Evolutionary conservation across 1,284 basidiomycete genomes (phyloP).

Genomic region (Mycena sp.): DNA sequence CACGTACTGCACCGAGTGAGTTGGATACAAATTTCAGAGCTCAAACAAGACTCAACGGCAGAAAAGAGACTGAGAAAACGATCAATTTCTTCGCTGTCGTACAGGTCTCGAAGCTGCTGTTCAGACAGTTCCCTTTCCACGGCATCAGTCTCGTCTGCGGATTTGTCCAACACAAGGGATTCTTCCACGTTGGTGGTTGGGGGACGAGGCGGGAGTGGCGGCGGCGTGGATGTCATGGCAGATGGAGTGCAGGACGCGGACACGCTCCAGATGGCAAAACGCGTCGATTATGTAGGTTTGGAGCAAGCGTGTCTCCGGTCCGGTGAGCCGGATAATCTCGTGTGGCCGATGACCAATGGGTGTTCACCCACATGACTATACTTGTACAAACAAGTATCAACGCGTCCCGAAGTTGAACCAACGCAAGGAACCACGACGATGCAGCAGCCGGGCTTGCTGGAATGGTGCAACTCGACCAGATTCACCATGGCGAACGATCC

Average conservation of each 20-base stretch:
- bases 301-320: no score
- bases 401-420: slow-evolving; percentile 24
- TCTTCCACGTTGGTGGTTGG: background rate
- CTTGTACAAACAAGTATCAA: slow-evolving; percentile 18
- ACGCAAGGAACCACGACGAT: slow-evolving; percentile 37
- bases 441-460: slow-evolving; percentile 54
- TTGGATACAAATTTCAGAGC: slow-evolving; percentile 4
- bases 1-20: slow-evolving; percentile 57
- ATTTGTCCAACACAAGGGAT: background rate
- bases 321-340: no score
- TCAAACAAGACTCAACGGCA: slow-evolving; percentile 48
- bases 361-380: slow-evolving; percentile 8
- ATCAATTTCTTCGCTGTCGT: slow-evolving; percentile 71
- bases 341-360: background rate
- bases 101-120: slow-evolving; percentile 60
- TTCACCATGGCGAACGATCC: slow-evolving; percentile 76
- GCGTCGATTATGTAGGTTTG: slow-evolving; percentile 4
- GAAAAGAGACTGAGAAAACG: slow-evolving; percentile 66
- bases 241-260: background rate
- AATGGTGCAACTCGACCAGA: slow-evolving; percentile 75
- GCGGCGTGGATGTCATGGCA: background rate
- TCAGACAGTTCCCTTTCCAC: slow-evolving; percentile 39
- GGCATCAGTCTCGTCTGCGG: background rate
- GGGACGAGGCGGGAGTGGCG: slow-evolving; percentile 1
- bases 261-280: slow-evolving; percentile 6